phyloP scores from a whole-genome alignment of 2,329 filamentous ascomycete species.

The Apiospora malaysiana region DNA sequence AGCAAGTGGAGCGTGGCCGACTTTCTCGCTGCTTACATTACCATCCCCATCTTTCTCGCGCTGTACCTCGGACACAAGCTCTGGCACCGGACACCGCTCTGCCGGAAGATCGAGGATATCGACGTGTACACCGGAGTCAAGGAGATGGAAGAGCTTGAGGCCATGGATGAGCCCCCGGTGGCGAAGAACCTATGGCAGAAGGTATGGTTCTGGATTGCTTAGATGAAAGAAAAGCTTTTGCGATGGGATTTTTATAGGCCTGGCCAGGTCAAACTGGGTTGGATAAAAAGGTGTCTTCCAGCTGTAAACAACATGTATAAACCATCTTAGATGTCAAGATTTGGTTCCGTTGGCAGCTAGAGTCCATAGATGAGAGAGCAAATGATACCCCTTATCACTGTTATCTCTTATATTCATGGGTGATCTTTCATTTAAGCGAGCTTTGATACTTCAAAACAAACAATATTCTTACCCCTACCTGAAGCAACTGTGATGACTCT shows the following conservation, averaged over 20 bases:
- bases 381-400: constrained; percentile 3
- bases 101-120: constrained; percentile 53
- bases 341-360: not conserved
- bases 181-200: constrained; percentile 58
- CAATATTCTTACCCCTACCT: not conserved
- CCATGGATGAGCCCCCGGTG: constrained; percentile 52
- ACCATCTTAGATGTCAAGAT: not conserved
- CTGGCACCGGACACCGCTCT: constrained; percentile 49
- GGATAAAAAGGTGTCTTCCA: not conserved
- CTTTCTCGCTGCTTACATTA: constrained; percentile 72
- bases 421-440: not conserved
- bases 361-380: constrained; percentile 15
- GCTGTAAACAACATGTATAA: constrained; percentile 7
- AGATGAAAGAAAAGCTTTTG: not conserved
- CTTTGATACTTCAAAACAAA: not conserved
- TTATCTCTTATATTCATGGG: not conserved
- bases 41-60: constrained; percentile 63
- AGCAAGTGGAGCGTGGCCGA: constrained; percentile 64
- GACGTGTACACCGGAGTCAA: constrained; percentile 64
- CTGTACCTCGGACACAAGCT: constrained; percentile 68
- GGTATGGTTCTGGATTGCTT: constrained; percentile 64
- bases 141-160: constrained; percentile 66
- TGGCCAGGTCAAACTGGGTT: not conserved
- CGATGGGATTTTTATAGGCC: not conserved
- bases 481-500: too few species aligned